Evolutionary conservation across 208 protist species (phyloP), one percentile per base, ranked within the genome.

Genomic region (Phytomonas francai): DNA sequence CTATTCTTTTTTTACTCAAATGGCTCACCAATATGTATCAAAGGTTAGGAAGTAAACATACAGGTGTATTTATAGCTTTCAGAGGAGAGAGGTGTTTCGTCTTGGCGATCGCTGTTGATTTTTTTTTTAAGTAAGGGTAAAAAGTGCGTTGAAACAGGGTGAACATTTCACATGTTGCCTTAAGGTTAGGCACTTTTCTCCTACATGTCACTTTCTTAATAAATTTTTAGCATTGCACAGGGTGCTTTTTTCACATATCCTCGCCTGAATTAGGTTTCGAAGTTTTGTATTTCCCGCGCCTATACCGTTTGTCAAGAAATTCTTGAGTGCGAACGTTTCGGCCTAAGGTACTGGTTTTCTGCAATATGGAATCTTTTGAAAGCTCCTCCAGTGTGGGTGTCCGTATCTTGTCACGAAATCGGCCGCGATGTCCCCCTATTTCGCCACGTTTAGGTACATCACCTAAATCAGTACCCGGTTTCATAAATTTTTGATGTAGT

Each of bases 281-380:
- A 25, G 80, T 56, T 68, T 94, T 91, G 72, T 84, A 84, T 77
- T 88, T 91, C 30, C 83, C 75, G 29, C 86, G 71, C 22, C 74
- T 63, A 72, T 84, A 91, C 51, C 64, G 54, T 73, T 88, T 76
- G 63, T 92, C 77, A 49, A 92, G 69, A 30, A 80, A 73, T 45
- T 91, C 74, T 49, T 84, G 63, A 11, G 78, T 81, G 27, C 59
- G 57, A n/a, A 89, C 54, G 32, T 68, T 59, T 27, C 64, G 74
- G 7, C 72, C 76, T 11, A 73, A 60, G 63, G 72, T 77, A 71
- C 69, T 84, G 14, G 68, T 73, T 16, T 77, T 72, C 59, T 70
- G 77, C 63, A 90, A 59, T 68, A 89, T 77, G 7, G 83, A 78
- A 7, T 68, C 71, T 72, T 85, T 64, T 75, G 81, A 74, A 29